These are phyloP conservation scores for Arbutus unedo DNA, from an alignment of 148 eudicot species.

Conservation along the genomic window DNA sequence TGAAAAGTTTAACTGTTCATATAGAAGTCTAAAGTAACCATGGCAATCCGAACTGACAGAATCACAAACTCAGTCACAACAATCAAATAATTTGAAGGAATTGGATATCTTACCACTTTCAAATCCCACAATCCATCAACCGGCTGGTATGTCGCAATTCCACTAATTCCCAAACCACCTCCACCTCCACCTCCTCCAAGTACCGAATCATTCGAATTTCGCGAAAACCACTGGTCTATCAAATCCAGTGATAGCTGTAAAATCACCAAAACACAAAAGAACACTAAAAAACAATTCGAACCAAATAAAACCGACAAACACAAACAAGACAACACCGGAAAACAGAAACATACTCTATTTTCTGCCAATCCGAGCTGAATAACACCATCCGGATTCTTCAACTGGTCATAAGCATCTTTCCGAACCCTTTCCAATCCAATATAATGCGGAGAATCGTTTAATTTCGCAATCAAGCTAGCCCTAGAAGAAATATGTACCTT, in stretches of 20 bases:
- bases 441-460: conserved; percentile 59
- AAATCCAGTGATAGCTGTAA: conserved; percentile 71
- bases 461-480: conserved; percentile 43
- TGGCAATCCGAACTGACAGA: background rate
- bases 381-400: conserved; percentile 58
- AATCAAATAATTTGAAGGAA: background rate
- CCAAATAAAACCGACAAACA: background rate
- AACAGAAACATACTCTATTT: conserved; percentile 47
- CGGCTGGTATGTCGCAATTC: conserved; percentile 79
- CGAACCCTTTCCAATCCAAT: conserved; percentile 54
- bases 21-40: background rate
- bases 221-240: conserved; percentile 68
- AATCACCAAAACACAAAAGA: background rate
- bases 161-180: conserved; percentile 51
- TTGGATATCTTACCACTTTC: conserved; percentile 56
- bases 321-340: background rate
- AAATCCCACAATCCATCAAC: conserved; percentile 69
- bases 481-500: conserved; percentile 43
- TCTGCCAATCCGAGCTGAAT: conserved; percentile 81
- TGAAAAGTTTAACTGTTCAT: background rate
- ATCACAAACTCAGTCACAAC: background rate
- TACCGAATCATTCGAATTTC: conserved; percentile 44
- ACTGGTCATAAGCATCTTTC: conserved; percentile 45
- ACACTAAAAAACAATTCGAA: background rate
- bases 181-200: conserved; percentile 22